These are phyloP conservation scores for Colletotrichum musae DNA, from an alignment of 2,329 filamentous ascomycete genomes.

Conservation along the genomic window DNA sequence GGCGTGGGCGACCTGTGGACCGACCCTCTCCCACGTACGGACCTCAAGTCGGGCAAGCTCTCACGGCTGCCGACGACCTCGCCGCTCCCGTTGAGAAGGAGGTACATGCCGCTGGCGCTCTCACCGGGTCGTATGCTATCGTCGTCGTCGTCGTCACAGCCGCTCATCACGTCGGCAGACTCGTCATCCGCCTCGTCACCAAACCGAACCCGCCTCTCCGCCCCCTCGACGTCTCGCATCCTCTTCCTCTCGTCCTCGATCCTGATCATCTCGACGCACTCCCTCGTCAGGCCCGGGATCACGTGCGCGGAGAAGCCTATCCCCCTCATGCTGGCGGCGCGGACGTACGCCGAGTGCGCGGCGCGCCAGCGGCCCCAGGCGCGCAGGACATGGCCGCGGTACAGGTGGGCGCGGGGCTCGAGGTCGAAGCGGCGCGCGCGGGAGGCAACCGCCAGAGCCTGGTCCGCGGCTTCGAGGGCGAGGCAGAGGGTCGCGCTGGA, in stretches of 20 bases:
- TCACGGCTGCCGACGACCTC: slow-evolving; percentile 35
- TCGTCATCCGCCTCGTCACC: neutral
- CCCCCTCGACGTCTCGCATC: neutral
- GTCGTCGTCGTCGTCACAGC: neutral
- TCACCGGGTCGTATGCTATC: neutral
- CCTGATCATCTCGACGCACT: slow-evolving; percentile 34
- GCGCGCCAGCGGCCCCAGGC: slow-evolving; percentile 43
- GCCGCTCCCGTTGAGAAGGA: slow-evolving; percentile 19
- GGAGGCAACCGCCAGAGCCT: slow-evolving; percentile 41
- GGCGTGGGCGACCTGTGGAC: slow-evolving; percentile 16
- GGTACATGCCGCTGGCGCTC: slow-evolving; percentile 8
- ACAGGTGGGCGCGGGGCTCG: slow-evolving; percentile 43
- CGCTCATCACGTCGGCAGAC: neutral
- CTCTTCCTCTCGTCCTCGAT: slow-evolving; percentile 5
- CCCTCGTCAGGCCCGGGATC: slow-evolving; percentile 33
- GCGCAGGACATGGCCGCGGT: slow-evolving; percentile 45
- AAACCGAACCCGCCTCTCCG: neutral
- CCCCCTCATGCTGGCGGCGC: slow-evolving; percentile 39
- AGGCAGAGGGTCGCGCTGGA: slow-evolving; percentile 23
- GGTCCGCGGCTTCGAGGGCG: slow-evolving; percentile 43
- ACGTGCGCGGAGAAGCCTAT: slow-evolving; percentile 26
- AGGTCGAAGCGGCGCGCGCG: slow-evolving; percentile 38
- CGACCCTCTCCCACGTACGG: slow-evolving; percentile 32
- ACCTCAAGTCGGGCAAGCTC: slow-evolving; percentile 33
- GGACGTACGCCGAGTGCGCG: slow-evolving; percentile 43